phyloP scores from a whole-genome alignment of 2,329 filamentous ascomycete species.

The Stachybotrys elegans region DNA sequence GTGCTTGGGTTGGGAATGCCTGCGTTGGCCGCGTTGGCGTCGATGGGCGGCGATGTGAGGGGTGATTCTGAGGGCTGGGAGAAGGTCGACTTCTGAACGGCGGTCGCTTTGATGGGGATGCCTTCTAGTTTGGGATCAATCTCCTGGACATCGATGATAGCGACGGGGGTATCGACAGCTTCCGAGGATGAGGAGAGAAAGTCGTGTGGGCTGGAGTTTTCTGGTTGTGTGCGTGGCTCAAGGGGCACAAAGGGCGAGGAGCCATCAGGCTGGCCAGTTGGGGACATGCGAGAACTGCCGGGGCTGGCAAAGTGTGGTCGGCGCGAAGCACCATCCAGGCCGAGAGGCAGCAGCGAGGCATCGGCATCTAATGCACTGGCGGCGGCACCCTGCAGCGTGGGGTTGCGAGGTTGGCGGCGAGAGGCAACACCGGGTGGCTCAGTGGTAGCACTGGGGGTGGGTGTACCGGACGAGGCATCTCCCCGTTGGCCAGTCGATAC shows the following conservation, averaged over 20 bases:
- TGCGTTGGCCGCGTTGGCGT: slow-evolving; percentile 12
- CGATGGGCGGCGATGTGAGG: slow-evolving; percentile 22
- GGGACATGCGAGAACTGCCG: slow-evolving; percentile 27
- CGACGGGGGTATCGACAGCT: slow-evolving; percentile 26
- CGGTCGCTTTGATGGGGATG: slow-evolving; percentile 49
- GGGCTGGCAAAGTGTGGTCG: slow-evolving; percentile 26
- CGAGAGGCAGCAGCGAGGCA: slow-evolving; percentile 21
- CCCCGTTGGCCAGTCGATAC: slow-evolving; percentile 15
- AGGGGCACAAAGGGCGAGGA: slow-evolving; percentile 33
- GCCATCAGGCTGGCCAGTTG: slow-evolving; percentile 27
- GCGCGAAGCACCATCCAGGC: slow-evolving; percentile 27
- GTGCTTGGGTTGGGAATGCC: neutral
- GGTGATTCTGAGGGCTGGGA: slow-evolving; percentile 26
- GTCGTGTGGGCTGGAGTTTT: slow-evolving; percentile 27
- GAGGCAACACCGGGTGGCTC: too few species aligned
- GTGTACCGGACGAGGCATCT: slow-evolving; percentile 13
- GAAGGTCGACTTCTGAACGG: slow-evolving; percentile 48
- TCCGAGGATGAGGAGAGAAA: slow-evolving; percentile 29
- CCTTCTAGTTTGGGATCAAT: slow-evolving; percentile 57
- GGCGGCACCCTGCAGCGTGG: neutral
- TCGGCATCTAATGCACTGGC: neutral
- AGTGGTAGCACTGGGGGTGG: neutral
- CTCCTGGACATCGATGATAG: slow-evolving; percentile 52
- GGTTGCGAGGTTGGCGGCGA: neutral
- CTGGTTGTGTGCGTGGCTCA: slow-evolving; percentile 39